phyloP scores from a whole-genome alignment of 2,329 filamentous ascomycete species.

The Juglanconis oblonga region DNA sequence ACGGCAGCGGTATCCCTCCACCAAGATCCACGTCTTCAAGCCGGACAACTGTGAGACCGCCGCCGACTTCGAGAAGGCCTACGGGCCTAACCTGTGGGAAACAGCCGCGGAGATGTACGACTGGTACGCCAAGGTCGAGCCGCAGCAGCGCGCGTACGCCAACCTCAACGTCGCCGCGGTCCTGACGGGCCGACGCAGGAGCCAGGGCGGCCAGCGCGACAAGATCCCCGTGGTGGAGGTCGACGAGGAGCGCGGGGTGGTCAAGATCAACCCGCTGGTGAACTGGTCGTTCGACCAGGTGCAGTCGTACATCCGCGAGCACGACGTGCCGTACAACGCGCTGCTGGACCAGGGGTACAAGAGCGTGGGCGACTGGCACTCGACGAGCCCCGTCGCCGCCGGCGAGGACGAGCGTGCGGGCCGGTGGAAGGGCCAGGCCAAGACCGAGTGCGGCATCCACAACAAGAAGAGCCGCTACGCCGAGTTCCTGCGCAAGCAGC shows the following conservation, averaged over 20 bases:
- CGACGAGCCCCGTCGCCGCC: slow-evolving; percentile 82
- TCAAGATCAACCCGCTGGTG: slow-evolving; percentile 97
- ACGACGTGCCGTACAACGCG: slow-evolving; percentile 90
- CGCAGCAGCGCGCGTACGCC: slow-evolving; percentile 84
- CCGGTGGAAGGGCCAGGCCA: slow-evolving; percentile 92
- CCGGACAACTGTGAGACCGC: slow-evolving; percentile 71
- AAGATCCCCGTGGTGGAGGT: slow-evolving; percentile 89
- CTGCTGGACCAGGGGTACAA: slow-evolving; percentile 95
- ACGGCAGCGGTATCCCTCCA: slow-evolving; percentile 70
- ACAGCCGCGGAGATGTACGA: slow-evolving; percentile 85
- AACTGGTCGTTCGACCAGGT: slow-evolving; percentile 93
- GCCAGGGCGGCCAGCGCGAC: slow-evolving; percentile 89
- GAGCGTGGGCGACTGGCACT: slow-evolving; percentile 97
- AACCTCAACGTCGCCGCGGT: slow-evolving; percentile 87
- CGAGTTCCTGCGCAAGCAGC: slow-evolving; percentile 61
- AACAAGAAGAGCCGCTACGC: slow-evolving; percentile 95
- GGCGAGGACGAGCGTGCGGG: slow-evolving; percentile 95
- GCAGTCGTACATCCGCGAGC: slow-evolving; percentile 77
- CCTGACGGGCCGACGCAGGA: slow-evolving; percentile 85
- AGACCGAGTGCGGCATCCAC: slow-evolving; percentile 98
- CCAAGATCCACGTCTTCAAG: slow-evolving; percentile 86
- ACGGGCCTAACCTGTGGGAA: slow-evolving; percentile 84
- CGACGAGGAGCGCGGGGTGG: slow-evolving; percentile 78
- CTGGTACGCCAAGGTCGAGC: slow-evolving; percentile 96
- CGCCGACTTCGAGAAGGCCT: slow-evolving; percentile 75